Evolutionary conservation across 1,284 basidiomycete genomes (phyloP), one percentile per base, ranked within the genome.

Genomic region (Pseudozyma sp.): DNA sequence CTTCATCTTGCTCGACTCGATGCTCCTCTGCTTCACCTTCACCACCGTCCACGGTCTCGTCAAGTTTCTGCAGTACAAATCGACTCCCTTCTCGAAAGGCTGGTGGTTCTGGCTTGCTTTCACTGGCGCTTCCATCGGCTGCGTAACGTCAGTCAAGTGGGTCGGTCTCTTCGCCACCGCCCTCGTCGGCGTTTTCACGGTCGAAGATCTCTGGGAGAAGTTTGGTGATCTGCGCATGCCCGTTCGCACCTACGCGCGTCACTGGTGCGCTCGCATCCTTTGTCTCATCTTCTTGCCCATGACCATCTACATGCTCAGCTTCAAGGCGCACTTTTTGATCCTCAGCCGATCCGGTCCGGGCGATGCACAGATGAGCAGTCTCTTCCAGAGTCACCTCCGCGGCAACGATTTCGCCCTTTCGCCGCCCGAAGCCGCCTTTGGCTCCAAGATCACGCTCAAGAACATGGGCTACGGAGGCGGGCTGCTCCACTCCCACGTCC

Each of bases 401-500:
- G 97, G 96, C 37, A 99, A 98, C 83, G 93, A 97, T 81, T 98
- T 98, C 86, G 87, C 90, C 14, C 87, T 88, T 68, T 68, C 73
- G 4, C 79, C 80, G 17, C 76, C 78, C 37, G 95, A 98, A 79
- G 87, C 97, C 66, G 95, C 94, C 0, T 91, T 89, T 75, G 96
- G 96, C 11, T 97, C 94, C 37, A 93, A 90, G 83, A 78, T 99
- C 55, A 97, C 96, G 0, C 87, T 99, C 35, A 99, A 99, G 85
- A 99, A 97, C 86, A 93, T 96, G 88, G 96, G 95, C 16, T 98
- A 93, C 88, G 97, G 96, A 34, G 96, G 96, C 58, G 96, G 97
- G 43, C 88, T 99, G 5, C 87, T 99, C 1, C 97, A 99, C 85
- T 98, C 96, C 13, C 97, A 99, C 85, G 89, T 96, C 19, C 96